Evolutionary conservation across 768 basidiomycete genomes (phyloP), one percentile per base, ranked within the genome.

Genomic region (Amanita polypyramis): DNA sequence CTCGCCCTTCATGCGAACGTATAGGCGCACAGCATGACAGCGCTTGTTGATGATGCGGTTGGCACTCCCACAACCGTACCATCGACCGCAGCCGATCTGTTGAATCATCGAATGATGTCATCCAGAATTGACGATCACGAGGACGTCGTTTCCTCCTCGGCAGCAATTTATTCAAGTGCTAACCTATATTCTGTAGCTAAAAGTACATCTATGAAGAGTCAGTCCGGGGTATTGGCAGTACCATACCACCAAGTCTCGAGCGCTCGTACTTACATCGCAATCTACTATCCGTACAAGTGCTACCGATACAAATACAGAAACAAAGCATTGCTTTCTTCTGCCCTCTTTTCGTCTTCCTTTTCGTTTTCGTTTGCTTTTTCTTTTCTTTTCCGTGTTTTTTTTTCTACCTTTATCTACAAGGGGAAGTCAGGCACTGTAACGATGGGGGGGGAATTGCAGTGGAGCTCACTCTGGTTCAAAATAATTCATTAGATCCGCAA

Each of bases 401-500:
- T n/a, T n/a, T 27, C 10, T 34, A 27, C 17, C 1, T 30, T 8
- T 25, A 10, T 46, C 35, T 8, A 11, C 1, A 2, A 19, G n/a
- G 2, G 20, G 10, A 40, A 11, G 23, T 39, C 12, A 39, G 23
- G 3, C 27, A 39, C 19, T n/a, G 23, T 15, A 27, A 7, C 11
- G 2, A 11, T 14, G 8, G 19, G 11, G 29, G 17, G 9, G 1
- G 25, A 23, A 15, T 4, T n/a, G 14, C 17, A 19, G 25, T 15
- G 19, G 25, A 23, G 32, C 25, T 52, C 52, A 53, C 45, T 51
- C 47, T 25, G 55, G 55, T 39, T 60, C 57, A 43, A 74, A 75
- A 55, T 72, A 66, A 34, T 60, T 57, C 43, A 65, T 50, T 41
- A 75, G 46, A 2, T 63, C 62, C 10, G 65, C 62, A 15, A 73